Conservation (phyloP, 306 rosid species). For the Sphenostylis stenocarpa region DNA sequence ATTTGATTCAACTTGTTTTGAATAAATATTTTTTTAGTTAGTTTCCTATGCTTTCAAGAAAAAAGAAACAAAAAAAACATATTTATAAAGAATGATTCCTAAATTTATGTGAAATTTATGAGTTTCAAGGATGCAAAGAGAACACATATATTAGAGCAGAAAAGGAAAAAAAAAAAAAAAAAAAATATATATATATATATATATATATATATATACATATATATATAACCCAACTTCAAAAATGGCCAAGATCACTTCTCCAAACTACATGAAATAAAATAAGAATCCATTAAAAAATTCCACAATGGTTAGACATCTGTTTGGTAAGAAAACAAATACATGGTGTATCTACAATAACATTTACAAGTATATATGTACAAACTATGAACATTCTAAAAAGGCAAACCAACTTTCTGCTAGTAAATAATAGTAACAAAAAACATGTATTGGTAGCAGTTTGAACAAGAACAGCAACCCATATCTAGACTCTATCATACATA, state of each 20-base stretch:
- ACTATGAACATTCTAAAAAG: background rate
- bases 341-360: conserved; percentile 3
- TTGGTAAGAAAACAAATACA: background rate
- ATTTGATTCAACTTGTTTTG: background rate
- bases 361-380: background rate
- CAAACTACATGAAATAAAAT: background rate
- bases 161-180: background rate
- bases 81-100: background rate
- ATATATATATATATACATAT: no score
- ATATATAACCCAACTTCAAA: background rate
- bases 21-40: background rate
- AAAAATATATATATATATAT: no score
- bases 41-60: background rate
- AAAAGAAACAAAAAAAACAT: background rate
- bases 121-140: background rate
- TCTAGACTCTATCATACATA: background rate
- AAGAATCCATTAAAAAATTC: background rate
- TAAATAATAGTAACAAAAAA: background rate
- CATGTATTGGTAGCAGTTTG: conserved; percentile 11
- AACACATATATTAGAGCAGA: background rate
- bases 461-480: background rate
- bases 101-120: background rate
- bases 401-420: background rate
- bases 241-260: background rate
- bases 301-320: background rate